A percentile compares a stretch with the other conserved stretches of the same genome.
Conservation (phyloP, 1,139 yeast genomes). For the Candida dubliniensis region DNA sequence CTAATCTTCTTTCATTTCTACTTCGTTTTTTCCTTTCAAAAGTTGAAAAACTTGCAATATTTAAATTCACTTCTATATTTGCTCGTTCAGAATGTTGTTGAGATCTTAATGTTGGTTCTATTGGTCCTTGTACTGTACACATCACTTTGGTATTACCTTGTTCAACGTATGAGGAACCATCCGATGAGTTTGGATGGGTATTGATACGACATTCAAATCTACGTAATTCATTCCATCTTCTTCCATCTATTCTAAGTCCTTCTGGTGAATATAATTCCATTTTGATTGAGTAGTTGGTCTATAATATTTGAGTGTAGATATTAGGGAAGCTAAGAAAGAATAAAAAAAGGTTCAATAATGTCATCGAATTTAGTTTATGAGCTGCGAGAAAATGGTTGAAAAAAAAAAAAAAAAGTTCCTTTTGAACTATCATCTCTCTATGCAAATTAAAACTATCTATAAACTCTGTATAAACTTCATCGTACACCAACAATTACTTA, state of each 20-base stretch:
- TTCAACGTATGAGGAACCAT: slow-evolving; percentile 90
- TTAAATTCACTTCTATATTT: slow-evolving; percentile 61
- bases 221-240: slow-evolving; percentile 92
- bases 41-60: slow-evolving; percentile 80
- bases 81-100: slow-evolving; percentile 51
- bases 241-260: slow-evolving; percentile 88
- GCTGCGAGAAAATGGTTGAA: neutral
- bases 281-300: neutral
- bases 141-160: slow-evolving; percentile 91
- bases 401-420: neutral
- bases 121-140: slow-evolving; percentile 86
- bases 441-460: neutral
- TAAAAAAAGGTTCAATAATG: neutral
- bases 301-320: too few species aligned
- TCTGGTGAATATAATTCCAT: slow-evolving; percentile 89
- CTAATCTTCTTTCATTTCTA: slow-evolving; percentile 66
- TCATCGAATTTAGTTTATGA: neutral
- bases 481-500: slow-evolving; percentile 64
- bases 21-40: slow-evolving; percentile 68
- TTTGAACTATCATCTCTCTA: neutral
- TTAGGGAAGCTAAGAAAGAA: neutral
- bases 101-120: slow-evolving; percentile 64
- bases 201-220: slow-evolving; percentile 77
- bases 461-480: slow-evolving; percentile 55
- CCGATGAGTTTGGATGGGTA: slow-evolving; percentile 85